A percentile compares a stretch with the other conserved stretches of the same genome.
Conservation (phyloP, 2,329 filamentous ascomycete genomes). For the Cordyceps pruinosa region DNA sequence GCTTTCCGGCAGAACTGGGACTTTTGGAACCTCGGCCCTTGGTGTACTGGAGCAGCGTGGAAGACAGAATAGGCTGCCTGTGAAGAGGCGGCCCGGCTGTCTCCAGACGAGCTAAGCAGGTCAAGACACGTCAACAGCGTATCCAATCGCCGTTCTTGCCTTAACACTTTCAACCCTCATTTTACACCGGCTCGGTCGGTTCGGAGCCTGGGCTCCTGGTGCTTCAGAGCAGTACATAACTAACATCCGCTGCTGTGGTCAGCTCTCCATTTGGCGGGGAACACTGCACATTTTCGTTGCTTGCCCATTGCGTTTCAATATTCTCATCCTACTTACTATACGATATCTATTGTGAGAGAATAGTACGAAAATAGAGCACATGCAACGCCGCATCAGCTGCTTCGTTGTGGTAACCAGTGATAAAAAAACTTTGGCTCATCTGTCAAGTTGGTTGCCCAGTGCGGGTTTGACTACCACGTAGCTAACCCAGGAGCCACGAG, state of each 20-base stretch:
- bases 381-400: neutral
- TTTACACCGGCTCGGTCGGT: too few relatives aligned
- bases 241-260: neutral
- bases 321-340: too few relatives aligned
- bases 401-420: neutral
- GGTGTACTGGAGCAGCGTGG: slow-evolving; percentile 56
- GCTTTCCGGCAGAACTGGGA: slow-evolving; percentile 45
- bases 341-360: too few relatives aligned
- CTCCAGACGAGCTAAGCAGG: too few relatives aligned
- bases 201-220: neutral
- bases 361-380: neutral
- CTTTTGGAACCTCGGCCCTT: slow-evolving; percentile 56
- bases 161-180: too few relatives aligned
- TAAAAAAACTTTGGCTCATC: too few relatives aligned
- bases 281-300: neutral
- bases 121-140: neutral
- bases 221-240: neutral
- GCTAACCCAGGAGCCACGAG: neutral
- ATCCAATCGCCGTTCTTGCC: neutral
- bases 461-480: neutral
- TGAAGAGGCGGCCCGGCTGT: neutral
- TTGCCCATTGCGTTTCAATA: neutral
- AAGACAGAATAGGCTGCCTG: slow-evolving; percentile 49
- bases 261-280: neutral
- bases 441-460: too few relatives aligned